Percentiles rank a stretch among this genome's conserved stretches.
These are phyloP conservation scores for Camillea tinctor DNA, from an alignment of 2,329 filamentous ascomycete genomes.

Conservation along the genomic window DNA sequence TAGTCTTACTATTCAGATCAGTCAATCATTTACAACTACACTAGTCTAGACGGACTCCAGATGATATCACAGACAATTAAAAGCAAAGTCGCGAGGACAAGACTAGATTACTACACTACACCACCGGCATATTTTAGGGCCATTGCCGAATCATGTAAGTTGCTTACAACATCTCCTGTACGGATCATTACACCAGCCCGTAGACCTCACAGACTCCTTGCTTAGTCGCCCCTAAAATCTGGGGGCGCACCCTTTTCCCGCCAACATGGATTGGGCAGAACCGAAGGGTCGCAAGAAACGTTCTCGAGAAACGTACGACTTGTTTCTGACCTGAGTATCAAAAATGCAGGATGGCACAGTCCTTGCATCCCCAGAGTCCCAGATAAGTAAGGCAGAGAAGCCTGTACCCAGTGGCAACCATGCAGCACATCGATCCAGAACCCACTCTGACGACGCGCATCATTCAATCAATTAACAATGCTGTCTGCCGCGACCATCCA, in stretches of 20 bases:
- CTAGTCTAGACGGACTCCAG: background rate
- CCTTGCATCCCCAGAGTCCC: background rate
- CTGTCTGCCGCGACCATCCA: background rate
- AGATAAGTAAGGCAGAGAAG: conserved; percentile 5
- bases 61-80: background rate
- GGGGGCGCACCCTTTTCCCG: background rate
- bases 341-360: background rate
- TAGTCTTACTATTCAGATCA: too few species aligned
- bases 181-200: background rate
- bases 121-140: background rate
- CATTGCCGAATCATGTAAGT: background rate
- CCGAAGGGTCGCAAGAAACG: background rate
- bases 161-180: too few species aligned
- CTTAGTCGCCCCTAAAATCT: background rate
- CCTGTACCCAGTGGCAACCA: conserved; percentile 7
- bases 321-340: background rate
- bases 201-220: background rate
- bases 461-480: background rate
- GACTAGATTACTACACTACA: background rate
- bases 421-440: conserved; percentile 8
- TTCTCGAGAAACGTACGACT: background rate
- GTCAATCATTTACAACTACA: too few species aligned
- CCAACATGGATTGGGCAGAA: background rate
- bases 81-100: background rate
- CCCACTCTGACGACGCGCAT: background rate